A percentile compares a stretch with the other conserved stretches of the same genome.
Conservation (phyloP, 1,284 basidiomycete species). For the Neolentinus lepideus region DNA sequence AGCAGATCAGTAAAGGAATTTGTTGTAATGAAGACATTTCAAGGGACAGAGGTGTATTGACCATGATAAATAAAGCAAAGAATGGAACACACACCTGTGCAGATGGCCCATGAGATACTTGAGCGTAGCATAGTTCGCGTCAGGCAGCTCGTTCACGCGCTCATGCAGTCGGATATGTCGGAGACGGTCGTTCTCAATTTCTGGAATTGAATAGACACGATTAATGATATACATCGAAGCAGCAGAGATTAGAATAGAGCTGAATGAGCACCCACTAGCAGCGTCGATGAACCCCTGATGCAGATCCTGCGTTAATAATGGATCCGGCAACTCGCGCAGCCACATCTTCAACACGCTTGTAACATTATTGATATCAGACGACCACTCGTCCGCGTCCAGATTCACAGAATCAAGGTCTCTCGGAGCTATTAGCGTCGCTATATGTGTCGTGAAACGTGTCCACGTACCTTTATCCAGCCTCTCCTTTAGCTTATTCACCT, state of each 20-base stretch:
- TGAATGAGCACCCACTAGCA: constrained; percentile 59
- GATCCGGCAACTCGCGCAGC: constrained; percentile 95
- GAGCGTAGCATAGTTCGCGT: constrained; percentile 96
- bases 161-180: constrained; percentile 95
- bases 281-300: constrained; percentile 94
- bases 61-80: background rate
- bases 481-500: constrained; percentile 80
- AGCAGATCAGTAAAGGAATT: no score
- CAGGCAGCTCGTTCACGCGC: constrained; percentile 94
- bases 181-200: constrained; percentile 88
- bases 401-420: constrained; percentile 83
- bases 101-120: constrained; percentile 96
- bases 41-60: no score
- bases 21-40: no score
- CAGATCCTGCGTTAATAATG: constrained; percentile 78
- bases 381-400: constrained; percentile 85
- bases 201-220: constrained; percentile 29
- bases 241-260: constrained; percentile 1
- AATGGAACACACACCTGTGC: constrained; percentile 52
- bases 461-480: constrained; percentile 75
- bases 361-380: constrained; percentile 93
- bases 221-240: background rate
- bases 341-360: constrained; percentile 92
- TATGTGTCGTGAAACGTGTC: background rate
- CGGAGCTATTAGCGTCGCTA: background rate